A percentile compares a stretch with the other conserved stretches of the same genome.
Evolutionary conservation across 805 yeast species (phyloP).

Genomic region (Lipomyces kockii): DNA sequence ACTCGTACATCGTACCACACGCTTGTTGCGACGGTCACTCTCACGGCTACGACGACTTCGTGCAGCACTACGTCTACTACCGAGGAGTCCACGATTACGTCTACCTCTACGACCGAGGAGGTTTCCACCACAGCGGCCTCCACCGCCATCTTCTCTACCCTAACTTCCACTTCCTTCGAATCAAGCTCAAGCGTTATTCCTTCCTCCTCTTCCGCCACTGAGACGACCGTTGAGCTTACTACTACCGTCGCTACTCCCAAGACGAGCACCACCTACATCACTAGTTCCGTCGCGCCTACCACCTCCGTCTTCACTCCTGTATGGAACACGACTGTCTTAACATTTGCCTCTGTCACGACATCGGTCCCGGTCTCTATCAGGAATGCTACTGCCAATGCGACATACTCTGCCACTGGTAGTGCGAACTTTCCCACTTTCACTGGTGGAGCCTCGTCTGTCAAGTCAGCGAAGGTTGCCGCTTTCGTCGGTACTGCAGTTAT

Average conservation of each 20-base stretch:
- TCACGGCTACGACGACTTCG: slow-evolving; percentile 12
- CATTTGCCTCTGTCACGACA: not conserved
- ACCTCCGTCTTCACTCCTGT: not conserved
- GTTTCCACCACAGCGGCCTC: not conserved
- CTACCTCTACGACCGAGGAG: not conserved
- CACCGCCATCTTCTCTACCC: not conserved
- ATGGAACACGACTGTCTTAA: slow-evolving; percentile 1
- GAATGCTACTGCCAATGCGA: not conserved
- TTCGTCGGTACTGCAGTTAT: not conserved
- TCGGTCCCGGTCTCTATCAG: not conserved
- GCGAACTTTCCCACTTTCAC: slow-evolving; percentile 11
- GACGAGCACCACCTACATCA: slow-evolving; percentile 12
- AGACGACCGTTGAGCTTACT: not conserved
- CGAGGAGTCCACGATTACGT: not conserved
- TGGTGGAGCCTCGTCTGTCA: slow-evolving; percentile 6
- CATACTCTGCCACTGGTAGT: slow-evolving; percentile 7
- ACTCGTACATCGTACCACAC: not conserved
- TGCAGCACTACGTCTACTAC: not conserved
- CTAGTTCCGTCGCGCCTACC: slow-evolving; percentile 18
- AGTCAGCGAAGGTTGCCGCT: not conserved
- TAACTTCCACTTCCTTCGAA: not conserved
- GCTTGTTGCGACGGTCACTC: not conserved
- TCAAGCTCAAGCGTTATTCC: not conserved
- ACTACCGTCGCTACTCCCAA: not conserved
- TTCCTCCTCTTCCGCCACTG: not conserved